A percentile compares a stretch with the other conserved stretches of the same genome.
Evolutionary conservation across 148 eudicot species (phyloP).

Genomic region (Spergularia marina): DNA sequence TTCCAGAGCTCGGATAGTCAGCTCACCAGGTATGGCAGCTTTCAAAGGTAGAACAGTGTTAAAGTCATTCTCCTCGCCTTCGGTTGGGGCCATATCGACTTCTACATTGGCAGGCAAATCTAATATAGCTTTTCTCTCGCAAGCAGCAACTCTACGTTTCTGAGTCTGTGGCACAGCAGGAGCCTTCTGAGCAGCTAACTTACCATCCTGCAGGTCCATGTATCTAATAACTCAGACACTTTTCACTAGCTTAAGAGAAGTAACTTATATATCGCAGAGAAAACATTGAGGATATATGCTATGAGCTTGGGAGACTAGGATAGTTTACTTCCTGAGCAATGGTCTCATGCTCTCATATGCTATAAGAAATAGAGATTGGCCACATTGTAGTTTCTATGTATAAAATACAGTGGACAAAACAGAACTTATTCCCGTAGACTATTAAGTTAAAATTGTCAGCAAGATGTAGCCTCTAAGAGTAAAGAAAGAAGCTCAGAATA

Average conservation of each 20-base stretch:
- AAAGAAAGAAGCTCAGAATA: not conserved
- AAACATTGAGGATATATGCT: not conserved
- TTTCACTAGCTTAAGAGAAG: not conserved
- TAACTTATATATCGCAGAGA: not conserved
- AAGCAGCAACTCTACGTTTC: slow-evolving; percentile 34
- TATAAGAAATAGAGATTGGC: not conserved
- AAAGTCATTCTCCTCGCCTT: slow-evolving; percentile 34
- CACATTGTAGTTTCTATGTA: not conserved
- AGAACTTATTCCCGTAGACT: not conserved
- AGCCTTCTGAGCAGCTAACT: slow-evolving; percentile 30
- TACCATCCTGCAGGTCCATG: slow-evolving; percentile 38
- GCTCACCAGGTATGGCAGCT: slow-evolving; percentile 49
- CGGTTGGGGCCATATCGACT: slow-evolving; percentile 37
- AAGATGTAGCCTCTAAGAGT: not conserved
- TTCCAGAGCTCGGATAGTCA: slow-evolving; percentile 4
- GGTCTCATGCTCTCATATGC: not conserved
- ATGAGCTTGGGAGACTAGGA: not conserved
- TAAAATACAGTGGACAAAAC: not conserved
- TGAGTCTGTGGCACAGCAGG: slow-evolving; percentile 31
- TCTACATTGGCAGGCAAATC: slow-evolving; percentile 40
- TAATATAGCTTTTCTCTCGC: slow-evolving; percentile 36
- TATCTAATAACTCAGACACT: not conserved
- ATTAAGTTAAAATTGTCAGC: not conserved
- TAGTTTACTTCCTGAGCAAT: not conserved
- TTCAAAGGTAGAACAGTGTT: slow-evolving; percentile 37